Evolutionary conservation across 2,329 filamentous ascomycete genomes (phyloP).

Genomic region (Aureobasidium sp.): DNA sequence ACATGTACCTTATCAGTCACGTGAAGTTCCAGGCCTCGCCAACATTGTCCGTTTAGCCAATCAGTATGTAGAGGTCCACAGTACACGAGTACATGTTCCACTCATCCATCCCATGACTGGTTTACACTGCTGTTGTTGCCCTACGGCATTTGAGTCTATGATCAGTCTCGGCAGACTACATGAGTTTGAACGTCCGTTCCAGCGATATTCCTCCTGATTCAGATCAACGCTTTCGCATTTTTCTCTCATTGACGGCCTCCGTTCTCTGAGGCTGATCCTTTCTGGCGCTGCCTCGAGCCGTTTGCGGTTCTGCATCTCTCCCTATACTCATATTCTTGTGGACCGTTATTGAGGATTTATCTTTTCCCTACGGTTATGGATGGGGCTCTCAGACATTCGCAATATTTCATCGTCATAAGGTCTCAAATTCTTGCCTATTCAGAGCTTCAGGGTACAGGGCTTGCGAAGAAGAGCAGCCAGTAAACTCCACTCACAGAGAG

Average conservation of each 20-base stretch:
- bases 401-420: conserved; percentile 7
- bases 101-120: neutral
- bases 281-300: neutral
- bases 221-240: neutral
- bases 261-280: neutral
- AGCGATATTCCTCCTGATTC: neutral
- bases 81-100: neutral
- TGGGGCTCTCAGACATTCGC: conserved; percentile 7
- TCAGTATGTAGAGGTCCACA: neutral
- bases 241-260: neutral
- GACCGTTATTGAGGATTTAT: neutral
- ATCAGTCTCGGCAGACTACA: neutral
- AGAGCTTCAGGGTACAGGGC: neutral
- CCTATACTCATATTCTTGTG: neutral
- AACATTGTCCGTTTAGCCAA: neutral
- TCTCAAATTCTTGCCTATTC: conserved; percentile 3
- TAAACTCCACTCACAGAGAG: neutral
- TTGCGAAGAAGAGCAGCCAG: neutral
- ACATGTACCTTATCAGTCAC: neutral
- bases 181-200: neutral
- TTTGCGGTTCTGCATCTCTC: neutral
- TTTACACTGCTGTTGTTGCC: neutral
- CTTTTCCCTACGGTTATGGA: neutral
- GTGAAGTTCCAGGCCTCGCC: neutral
- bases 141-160: neutral